Evolutionary conservation across 2,329 filamentous ascomycete genomes (phyloP), one percentile per base, ranked within the genome.

Genomic region (Diplodia intermedia): DNA sequence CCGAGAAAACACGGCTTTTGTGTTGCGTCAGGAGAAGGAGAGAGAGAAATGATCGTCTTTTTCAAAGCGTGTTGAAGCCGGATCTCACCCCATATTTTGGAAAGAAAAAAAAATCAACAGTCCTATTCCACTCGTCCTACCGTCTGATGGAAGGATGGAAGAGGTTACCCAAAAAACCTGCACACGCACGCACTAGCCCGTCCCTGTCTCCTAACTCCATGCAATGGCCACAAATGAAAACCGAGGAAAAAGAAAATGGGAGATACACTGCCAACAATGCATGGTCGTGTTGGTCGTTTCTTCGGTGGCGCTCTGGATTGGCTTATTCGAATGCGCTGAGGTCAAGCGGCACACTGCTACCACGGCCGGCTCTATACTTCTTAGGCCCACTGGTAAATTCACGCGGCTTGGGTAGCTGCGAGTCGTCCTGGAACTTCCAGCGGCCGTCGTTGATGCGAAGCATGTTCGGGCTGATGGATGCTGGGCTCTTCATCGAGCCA

Each of bases 331-430:
- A 84, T 15, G 85, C 83, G 71, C 84, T 88, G 76, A 99, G 80
- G 82, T 98, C 92, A 73, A 98, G 82, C 36, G 95, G 95, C 72
- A 98, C 94, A 82, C 92, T 97, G 81, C 93, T 97, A 38, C 93
- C 94, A 76, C 94, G 87, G 9, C 95, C 95, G 43, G 95, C 95
- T 70, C 94, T 86, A 79, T 98, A 99, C 77, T 88, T 89, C 77
- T 91, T 93, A 23, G 86, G 81, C 3, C 87, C 88, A n/a, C 90
- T 91, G 1, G 84, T 81, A 75, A 96, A 97, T 1, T 91, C 89
- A 74, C 94, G 86, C 26, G 94, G 94, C 73, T 93, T 94, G 0
- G 95, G 94, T 56, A 98, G 85, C 72, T 91, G 85, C 43, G 85
- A 86, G 73, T 97, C 94, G 56, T 90, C 87, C 73, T 94, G 91